Conservation (phyloP, 345 rosid genomes). For the Cardiospermum halicacabum region DNA sequence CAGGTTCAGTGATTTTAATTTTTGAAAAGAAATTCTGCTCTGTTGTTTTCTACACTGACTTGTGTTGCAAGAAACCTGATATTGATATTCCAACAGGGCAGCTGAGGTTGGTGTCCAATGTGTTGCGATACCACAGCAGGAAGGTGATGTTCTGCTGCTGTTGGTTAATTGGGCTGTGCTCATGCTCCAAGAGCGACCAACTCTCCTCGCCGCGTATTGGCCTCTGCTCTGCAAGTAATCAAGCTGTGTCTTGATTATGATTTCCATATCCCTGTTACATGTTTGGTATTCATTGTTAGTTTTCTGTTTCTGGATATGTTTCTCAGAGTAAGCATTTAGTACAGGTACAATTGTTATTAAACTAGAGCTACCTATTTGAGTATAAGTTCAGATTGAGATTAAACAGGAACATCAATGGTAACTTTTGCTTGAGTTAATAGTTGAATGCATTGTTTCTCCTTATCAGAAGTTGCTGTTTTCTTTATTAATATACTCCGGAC, state of each 20-base stretch:
- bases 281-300: too few relatives aligned
- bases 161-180: slow-evolving; percentile 83
- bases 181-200: slow-evolving; percentile 67
- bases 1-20: slow-evolving; percentile 30
- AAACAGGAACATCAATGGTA: too few relatives aligned
- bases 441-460: too few relatives aligned
- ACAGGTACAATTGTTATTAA: too few relatives aligned
- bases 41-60: neutral
- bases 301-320: too few relatives aligned
- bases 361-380: too few relatives aligned
- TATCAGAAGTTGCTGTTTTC: too few relatives aligned
- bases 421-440: too few relatives aligned
- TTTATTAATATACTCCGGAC: too few relatives aligned
- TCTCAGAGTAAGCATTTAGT: too few relatives aligned
- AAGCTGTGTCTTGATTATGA: neutral
- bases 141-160: slow-evolving; percentile 72
- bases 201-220: slow-evolving; percentile 76
- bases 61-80: neutral
- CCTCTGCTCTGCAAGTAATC: slow-evolving; percentile 77
- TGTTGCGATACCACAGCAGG: slow-evolving; percentile 75
- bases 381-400: too few relatives aligned
- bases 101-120: slow-evolving; percentile 67
- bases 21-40: neutral
- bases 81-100: slow-evolving; percentile 53
- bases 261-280: too few relatives aligned